Base-by-base conservation (phyloP, 78 protist species). In the Anaeramoeba flamelloides region DNA sequence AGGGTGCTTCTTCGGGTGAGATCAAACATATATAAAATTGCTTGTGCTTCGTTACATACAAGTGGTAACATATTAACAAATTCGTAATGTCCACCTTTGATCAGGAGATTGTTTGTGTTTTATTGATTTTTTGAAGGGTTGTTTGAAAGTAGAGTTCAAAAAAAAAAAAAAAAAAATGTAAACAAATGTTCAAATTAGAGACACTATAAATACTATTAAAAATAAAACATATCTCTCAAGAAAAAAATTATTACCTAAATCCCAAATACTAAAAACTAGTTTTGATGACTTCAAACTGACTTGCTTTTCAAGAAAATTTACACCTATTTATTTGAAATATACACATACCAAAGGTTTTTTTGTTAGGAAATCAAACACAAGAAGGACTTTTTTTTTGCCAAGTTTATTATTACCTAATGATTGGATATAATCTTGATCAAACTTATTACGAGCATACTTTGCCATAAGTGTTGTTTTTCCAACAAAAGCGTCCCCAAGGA, bases 191-290 rank as follows among this genome's bases (percentile, higher is more conserved):
- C n/a, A n/a, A n/a, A n/a, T n/a, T n/a, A n/a, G n/a, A n/a, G n/a
- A n/a, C n/a, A n/a, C n/a, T n/a, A n/a, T n/a, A n/a, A n/a, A n/a
- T n/a, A n/a, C n/a, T n/a, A n/a, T n/a, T n/a, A n/a, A n/a, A n/a
- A n/a, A n/a, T n/a, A n/a, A n/a, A n/a, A n/a, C n/a, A 96, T 85
- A 84, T 96, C 97, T 96, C 96, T 94, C 40, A 96, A 89, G 33
- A 78, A 53, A 81, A 96, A 91, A 31, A 92, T 94, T 74, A 94
- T 85, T 26, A 93, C 94, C 98, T 0, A 96, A 85, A 85, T 96
- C 98, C 97, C 97, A 96, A 64, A 96, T 90, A 33, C 80, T 69
- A 81, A 96, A 92, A 32, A 92, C 93, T 74, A 94, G 84, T 26
- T 94, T 93, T 1, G 88, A 88, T 17, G 87, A 86, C 41, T 90